Conservation (phyloP, 805 yeast genomes). For the Candida koratica region DNA sequence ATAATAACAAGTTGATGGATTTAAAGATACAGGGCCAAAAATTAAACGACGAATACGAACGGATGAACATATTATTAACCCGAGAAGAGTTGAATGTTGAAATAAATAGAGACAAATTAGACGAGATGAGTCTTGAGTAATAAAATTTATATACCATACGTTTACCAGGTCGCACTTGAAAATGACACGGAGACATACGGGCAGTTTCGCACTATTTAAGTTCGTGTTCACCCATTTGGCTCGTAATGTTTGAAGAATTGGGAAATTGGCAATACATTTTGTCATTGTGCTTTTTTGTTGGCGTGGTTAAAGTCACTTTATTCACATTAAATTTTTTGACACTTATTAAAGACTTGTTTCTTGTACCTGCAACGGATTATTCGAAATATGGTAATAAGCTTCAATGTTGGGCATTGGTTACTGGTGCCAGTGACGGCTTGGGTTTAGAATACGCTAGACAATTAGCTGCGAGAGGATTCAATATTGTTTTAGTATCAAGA, state of each 20-base stretch:
- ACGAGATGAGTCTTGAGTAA: constrained; percentile 37
- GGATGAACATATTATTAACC: constrained; percentile 22
- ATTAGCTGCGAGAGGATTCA: constrained; percentile 81
- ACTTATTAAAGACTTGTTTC: constrained; percentile 55
- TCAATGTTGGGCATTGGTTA: constrained; percentile 88
- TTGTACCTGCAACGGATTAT: constrained; percentile 52
- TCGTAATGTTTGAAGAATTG: constrained; percentile 11
- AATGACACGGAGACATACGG: too few relatives aligned
- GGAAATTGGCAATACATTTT: constrained; percentile 17
- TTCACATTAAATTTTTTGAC: constrained; percentile 48
- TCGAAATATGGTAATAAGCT: constrained; percentile 68
- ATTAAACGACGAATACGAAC: constrained; percentile 18
- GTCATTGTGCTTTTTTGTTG: constrained; percentile 48
- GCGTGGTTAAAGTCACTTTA: constrained; percentile 56
- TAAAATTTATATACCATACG: too few relatives aligned
- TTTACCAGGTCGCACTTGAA: too few relatives aligned
- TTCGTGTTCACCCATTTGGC: too few relatives aligned
- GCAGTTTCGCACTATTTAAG: too few relatives aligned
- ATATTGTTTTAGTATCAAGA: constrained; percentile 79
- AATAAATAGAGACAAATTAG: constrained; percentile 46
- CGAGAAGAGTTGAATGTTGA: constrained; percentile 35
- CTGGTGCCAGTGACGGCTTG: constrained; percentile 97
- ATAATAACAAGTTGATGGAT: constrained; percentile 23
- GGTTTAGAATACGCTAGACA: constrained; percentile 90
- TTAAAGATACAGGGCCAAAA: constrained; percentile 24